A percentile compares a stretch with the other conserved stretches of the same genome.
These are phyloP conservation scores for Vanrija pseudolonga DNA, from an alignment of 1,284 basidiomycete genomes.

Conservation along the genomic window DNA sequence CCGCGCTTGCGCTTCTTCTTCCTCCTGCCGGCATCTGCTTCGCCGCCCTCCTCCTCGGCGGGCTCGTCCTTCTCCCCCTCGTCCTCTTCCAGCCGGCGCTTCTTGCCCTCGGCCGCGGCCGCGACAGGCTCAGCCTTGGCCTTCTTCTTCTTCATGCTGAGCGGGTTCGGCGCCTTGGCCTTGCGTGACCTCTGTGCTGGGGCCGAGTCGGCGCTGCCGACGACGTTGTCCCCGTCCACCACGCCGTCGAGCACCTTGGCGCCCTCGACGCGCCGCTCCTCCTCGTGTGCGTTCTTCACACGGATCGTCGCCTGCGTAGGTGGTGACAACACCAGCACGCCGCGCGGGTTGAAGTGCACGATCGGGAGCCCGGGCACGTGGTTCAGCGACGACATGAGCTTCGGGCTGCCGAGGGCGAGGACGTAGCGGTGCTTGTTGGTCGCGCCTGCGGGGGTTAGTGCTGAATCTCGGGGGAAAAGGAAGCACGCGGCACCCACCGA, in stretches of 20 bases:
- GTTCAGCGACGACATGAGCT: slow-evolving; percentile 64
- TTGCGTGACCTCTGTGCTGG: slow-evolving; percentile 57
- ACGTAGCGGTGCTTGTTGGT: slow-evolving; percentile 87
- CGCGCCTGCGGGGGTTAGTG: slow-evolving; percentile 57
- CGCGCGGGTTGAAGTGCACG: slow-evolving; percentile 76
- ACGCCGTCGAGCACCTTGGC: slow-evolving; percentile 34
- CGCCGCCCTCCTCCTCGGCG: slow-evolving; percentile 5
- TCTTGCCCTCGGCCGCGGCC: slow-evolving; percentile 1
- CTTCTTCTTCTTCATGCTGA: slow-evolving; percentile 87
- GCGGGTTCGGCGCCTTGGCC: slow-evolving; percentile 84
- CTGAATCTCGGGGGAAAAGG: no score
- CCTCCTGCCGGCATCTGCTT: slow-evolving; percentile 18
- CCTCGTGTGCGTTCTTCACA: slow-evolving; percentile 61
- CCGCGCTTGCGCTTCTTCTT: slow-evolving; percentile 41
- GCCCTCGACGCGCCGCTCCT: slow-evolving; percentile 44
- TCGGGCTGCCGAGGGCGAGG: slow-evolving; percentile 70
- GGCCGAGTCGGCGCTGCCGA: slow-evolving; percentile 55
- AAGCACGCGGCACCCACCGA: slow-evolving; percentile 58
- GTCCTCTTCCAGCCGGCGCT: slow-evolving; percentile 12
- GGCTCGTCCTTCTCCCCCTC: slow-evolving; percentile 4
- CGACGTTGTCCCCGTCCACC: slow-evolving; percentile 50
- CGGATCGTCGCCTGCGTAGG: slow-evolving; percentile 70
- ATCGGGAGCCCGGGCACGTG: slow-evolving; percentile 75
- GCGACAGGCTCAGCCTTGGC: not conserved
- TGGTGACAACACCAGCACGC: slow-evolving; percentile 85